Base-by-base conservation (phyloP, 177 flowering plant genomes). In the Vitis hybrid region DNA sequence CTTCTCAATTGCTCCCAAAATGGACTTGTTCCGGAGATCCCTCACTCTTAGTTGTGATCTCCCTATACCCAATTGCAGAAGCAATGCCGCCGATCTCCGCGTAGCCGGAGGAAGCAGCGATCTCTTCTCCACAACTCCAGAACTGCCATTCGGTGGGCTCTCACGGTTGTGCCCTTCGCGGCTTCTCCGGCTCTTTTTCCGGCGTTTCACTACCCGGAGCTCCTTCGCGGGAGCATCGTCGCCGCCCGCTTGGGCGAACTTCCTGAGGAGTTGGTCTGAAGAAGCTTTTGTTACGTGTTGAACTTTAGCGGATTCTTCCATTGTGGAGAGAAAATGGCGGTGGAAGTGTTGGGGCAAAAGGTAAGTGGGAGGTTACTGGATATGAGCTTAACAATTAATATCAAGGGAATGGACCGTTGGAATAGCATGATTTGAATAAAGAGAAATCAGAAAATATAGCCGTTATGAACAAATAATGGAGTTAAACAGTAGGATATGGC, bases 191-290 rank as follows among this genome's bases (percentile, higher is more conserved):
- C 68, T 63, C 65, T 78, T 74, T 54, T 74, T 85, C 61, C 77
- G 73, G 59, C 84, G 82, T 68, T 77, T 84, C 12, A 73, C 29
- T 14, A 76, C 50, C 66, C 72, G 61, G 3, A 54, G 10, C 66
- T 69, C 76, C 52, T 45, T 87, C 50, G 55, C 34, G 50, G 9
- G 3, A 59, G 10, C 68, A 9, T 51, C 71, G 49, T 66, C 70
- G 3, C 67, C 78, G 1, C 65, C 91, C 68, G 77, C 13, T 29
- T 85, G 88, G 0, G 98, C 94, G 50, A 93, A 93, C 66, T 93
- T 93, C 16, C 84, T 75, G 18, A 93, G 91, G 49, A 93, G 81
- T 69, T 88, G 79, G 57, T 93, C 94, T 3, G 98, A 93, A 5
- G 95, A 86, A 5, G 85, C 83, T 68, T 82, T 91, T 69, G 70